Evolutionary conservation across 768 basidiomycete species (phyloP).

Genomic region (Hydnomerulius pinastri): DNA sequence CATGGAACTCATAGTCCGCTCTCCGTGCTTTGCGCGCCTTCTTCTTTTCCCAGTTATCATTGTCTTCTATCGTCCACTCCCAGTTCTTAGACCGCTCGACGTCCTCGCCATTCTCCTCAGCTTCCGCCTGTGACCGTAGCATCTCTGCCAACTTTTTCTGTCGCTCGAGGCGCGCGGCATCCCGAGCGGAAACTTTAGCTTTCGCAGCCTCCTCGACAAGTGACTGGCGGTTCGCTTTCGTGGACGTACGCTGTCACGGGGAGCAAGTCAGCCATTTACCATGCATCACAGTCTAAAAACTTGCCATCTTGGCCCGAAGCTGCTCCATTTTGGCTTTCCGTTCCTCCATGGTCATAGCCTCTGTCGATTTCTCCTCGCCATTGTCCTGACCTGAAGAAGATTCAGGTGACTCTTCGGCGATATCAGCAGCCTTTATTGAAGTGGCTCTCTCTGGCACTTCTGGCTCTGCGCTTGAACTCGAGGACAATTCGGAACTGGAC

Average conservation of each 20-base stretch:
- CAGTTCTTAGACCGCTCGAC: constrained; percentile 89
- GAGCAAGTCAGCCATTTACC: not conserved
- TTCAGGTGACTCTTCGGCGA: constrained; percentile 31
- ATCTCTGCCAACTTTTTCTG: constrained; percentile 90
- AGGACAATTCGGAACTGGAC: constrained; percentile 11
- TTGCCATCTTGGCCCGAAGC: constrained; percentile 78
- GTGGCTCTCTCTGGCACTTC: not conserved
- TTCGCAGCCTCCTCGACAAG: constrained; percentile 84
- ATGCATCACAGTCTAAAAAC: not conserved
- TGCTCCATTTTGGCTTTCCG: constrained; percentile 76
- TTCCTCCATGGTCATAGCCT: constrained; percentile 59
- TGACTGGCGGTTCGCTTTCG: constrained; percentile 82
- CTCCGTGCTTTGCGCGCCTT: constrained; percentile 76
- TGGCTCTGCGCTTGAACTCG: not conserved
- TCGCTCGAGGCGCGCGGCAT: constrained; percentile 81
- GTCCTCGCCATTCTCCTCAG: constrained; percentile 91
- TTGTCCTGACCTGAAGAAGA: constrained; percentile 21
- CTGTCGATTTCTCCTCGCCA: constrained; percentile 18
- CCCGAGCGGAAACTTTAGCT: constrained; percentile 74
- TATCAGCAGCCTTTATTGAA: constrained; percentile 20
- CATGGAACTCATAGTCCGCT: constrained; percentile 90
- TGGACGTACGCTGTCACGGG: constrained; percentile 63
- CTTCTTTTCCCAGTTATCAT: constrained; percentile 96
- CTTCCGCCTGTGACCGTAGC: constrained; percentile 81
- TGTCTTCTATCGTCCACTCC: constrained; percentile 95